Base-by-base conservation (phyloP, 306 rosid species). In the Pachyrhizus erosus region DNA sequence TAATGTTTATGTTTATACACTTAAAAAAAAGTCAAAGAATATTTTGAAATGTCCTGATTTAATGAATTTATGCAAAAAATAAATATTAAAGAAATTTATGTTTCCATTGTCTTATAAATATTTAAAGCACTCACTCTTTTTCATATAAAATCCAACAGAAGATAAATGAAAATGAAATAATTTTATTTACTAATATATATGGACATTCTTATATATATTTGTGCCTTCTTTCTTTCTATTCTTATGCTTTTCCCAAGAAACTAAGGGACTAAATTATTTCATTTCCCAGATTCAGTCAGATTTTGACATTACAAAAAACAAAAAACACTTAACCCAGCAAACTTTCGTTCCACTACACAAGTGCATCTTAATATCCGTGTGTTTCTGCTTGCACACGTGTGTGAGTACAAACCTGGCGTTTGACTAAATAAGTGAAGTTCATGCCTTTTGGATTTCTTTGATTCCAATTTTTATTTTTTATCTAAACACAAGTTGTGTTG, bases 401-500 rank as follows among this genome's bases (percentile, higher is more conserved):
- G 29, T 6, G 67, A 5, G 5, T 27, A 69, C 29, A 37, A 73
- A 52, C 12, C 31, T 21, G 26, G 70, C 40, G 29, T 76, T 51
- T 26, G 9, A n/a, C 2, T 21, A 58, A 60, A 17, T 60, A 43
- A 42, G 54, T 24, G 58, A 76, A 76, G 5, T 45, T 18, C 62
- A 46, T 21, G 43, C 70, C 54, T 58, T 40, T 58, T 10, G 3
- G 67, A 31, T 62, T 33, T 62, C 24, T 33, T 31, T 27, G 21
- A 69, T 70, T 80, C 9, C 27, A 69, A 15, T 29, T 71, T 39
- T 7, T 21, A 18, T 65, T 14, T 34, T 9, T 66, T 69, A 21
- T 55, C 77, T 12, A 75, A 70, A 68, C 42, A 70, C 69, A 60
- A 45, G 33, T 65, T 71, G 79, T 49, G 80, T 64, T 72, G 78